Conservation (phyloP, 148 eudicot species). For the Euryodendron excelsum region DNA sequence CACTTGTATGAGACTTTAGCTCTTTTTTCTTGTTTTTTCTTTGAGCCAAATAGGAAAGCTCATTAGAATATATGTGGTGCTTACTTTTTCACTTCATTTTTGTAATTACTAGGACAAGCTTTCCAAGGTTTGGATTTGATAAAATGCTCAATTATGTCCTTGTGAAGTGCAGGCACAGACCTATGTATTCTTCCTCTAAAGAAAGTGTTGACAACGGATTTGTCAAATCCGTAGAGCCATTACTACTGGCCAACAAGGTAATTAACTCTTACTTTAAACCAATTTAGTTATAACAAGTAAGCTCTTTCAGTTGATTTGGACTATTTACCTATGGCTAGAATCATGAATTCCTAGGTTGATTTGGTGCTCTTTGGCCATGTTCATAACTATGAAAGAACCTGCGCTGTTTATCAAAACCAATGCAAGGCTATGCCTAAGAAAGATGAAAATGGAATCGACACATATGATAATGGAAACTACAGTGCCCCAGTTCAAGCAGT, state of each 20-base stretch:
- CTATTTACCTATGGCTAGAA: background rate
- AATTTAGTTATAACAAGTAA: background rate
- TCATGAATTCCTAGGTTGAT: conserved; percentile 42
- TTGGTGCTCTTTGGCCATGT: conserved; percentile 70
- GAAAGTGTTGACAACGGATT: conserved; percentile 44
- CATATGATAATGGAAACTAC: conserved; percentile 51
- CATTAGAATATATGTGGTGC: too few species aligned
- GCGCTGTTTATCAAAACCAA: conserved; percentile 55
- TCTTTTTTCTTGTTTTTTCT: too few species aligned
- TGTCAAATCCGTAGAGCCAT: conserved; percentile 66
- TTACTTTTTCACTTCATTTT: too few species aligned
- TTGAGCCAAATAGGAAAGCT: too few species aligned
- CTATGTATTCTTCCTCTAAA: conserved; percentile 58
- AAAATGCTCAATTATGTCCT: background rate
- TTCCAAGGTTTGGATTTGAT: too few species aligned
- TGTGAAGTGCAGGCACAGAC: conserved; percentile 66
- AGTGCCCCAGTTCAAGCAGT: conserved; percentile 77
- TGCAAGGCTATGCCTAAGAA: conserved; percentile 67
- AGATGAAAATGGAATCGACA: conserved; percentile 58
- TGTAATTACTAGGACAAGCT: too few species aligned
- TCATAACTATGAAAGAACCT: conserved; percentile 74
- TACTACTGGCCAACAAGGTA: conserved; percentile 66
- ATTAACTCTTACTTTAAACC: background rate
- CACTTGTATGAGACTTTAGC: too few species aligned
- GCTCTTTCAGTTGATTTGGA: background rate